These are phyloP conservation scores for Chlorella ohadii DNA, from an alignment of 139 green algal genomes.

Conservation along the genomic window DNA sequence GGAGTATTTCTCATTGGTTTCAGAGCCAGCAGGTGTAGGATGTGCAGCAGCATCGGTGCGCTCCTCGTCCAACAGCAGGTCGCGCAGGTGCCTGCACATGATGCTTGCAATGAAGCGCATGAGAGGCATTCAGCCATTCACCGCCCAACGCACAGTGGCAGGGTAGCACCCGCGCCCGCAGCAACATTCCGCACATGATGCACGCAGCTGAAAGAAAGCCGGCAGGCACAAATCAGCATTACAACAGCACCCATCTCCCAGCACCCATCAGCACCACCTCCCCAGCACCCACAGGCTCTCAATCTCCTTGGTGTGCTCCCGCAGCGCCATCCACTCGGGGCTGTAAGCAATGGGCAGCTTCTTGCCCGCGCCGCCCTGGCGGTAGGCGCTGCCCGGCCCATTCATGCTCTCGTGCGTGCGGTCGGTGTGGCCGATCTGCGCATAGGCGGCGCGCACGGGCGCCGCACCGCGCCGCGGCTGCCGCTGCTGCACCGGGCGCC, in stretches of 20 bases:
- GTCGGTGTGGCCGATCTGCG: constrained; percentile 19
- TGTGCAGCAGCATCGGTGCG: constrained; percentile 79
- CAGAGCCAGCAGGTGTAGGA: too few relatives aligned
- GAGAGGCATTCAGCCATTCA: too few relatives aligned
- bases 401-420: constrained; percentile 24
- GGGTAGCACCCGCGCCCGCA: too few relatives aligned
- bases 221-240: too few relatives aligned
- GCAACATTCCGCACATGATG: too few relatives aligned
- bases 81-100: constrained; percentile 89
- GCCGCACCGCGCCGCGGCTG: neutral
- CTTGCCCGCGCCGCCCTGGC: neutral
- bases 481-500: neutral
- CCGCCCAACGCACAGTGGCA: too few relatives aligned
- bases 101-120: too few relatives aligned
- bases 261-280: neutral
- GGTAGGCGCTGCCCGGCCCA: neutral
- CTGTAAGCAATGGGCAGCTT: constrained; percentile 67
- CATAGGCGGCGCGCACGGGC: neutral
- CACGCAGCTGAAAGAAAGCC: too few relatives aligned
- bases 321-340: constrained; percentile 80
- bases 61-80: constrained; percentile 85
- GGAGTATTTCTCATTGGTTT: too few relatives aligned
- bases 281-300: constrained; percentile 72
- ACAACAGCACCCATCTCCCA: too few relatives aligned
- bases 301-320: constrained; percentile 86